A percentile compares a stretch with the other conserved stretches of the same genome.
phyloP scores from a whole-genome alignment of 257 asterid species.

The Petunia axillaris region DNA sequence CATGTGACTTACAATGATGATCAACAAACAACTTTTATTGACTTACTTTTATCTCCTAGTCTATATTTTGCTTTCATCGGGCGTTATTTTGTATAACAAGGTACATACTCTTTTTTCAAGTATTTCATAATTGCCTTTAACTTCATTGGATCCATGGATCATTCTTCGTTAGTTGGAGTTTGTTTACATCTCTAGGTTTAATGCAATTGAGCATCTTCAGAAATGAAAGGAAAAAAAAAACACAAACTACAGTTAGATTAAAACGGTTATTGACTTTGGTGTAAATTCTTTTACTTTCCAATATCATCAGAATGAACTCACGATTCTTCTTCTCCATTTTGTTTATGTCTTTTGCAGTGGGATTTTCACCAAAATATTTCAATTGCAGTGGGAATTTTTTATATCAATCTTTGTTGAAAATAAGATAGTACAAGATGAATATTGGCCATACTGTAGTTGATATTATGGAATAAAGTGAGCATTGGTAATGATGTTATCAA shows the following conservation, averaged over 20 bases:
- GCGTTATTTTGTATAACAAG: conserved; percentile 96
- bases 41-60: conserved; percentile 81
- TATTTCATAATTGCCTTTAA: not conserved
- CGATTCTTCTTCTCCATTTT: conserved; percentile 21
- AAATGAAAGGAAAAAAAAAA: not conserved
- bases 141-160: conserved; percentile 17
- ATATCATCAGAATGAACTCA: conserved; percentile 20
- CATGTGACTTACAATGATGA: conserved; percentile 45
- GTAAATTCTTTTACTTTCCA: not conserved
- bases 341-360: conserved; percentile 68
- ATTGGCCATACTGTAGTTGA: too few species aligned
- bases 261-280: not conserved
- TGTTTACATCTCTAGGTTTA: not conserved
- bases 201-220: not conserved
- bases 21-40: conserved; percentile 79
- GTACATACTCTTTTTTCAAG: conserved; percentile 37
- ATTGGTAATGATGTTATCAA: too few species aligned
- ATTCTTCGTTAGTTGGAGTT: not conserved
- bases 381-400: too few species aligned
- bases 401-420: too few species aligned
- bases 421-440: too few species aligned
- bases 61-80: conserved; percentile 81
- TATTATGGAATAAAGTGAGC: too few species aligned
- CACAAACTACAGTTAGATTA: not conserved
- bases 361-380: conserved; percentile 97